These are phyloP conservation scores for Monosporascus cannonballus DNA, from an alignment of 2,329 filamentous ascomycete species.

Conservation along the genomic window DNA sequence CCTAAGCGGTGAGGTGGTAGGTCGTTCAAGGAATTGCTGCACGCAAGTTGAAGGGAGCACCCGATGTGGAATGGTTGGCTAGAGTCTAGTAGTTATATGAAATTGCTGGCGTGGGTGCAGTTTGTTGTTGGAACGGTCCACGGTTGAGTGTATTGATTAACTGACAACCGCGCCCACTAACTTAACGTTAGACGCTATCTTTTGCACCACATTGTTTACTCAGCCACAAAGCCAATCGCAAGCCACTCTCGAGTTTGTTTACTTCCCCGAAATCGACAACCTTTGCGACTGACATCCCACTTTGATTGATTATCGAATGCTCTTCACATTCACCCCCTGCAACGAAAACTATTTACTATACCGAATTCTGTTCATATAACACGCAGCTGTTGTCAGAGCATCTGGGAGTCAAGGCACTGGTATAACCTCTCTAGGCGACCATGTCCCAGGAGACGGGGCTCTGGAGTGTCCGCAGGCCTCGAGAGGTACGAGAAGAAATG, in stretches of 20 bases:
- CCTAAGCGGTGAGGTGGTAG: neutral
- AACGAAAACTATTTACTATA: neutral
- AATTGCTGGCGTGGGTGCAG: no score
- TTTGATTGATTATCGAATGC: neutral
- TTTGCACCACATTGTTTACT: neutral
- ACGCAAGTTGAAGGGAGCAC: no score
- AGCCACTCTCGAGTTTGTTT: neutral
- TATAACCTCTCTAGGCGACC: slow-evolving; percentile 19
- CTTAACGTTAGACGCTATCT: no score
- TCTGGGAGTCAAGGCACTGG: neutral
- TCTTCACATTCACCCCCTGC: neutral
- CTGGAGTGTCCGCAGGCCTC: slow-evolving; percentile 85
- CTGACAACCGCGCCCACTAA: no score
- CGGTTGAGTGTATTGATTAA: no score
- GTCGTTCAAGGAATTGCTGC: neutral
- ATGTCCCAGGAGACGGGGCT: slow-evolving; percentile 87
- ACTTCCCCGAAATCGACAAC: neutral
- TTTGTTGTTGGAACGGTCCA: no score
- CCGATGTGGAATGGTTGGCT: no score
- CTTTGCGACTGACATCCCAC: neutral
- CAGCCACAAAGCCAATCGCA: neutral
- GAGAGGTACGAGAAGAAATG: slow-evolving; percentile 61
- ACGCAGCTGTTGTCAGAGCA: slow-evolving; percentile 5
- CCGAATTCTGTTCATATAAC: neutral
- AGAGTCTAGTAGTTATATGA: no score